A percentile compares a stretch with the other conserved stretches of the same genome.
Evolutionary conservation across 768 basidiomycete species (phyloP).

Genomic region (Glaciozyma antarctica): DNA sequence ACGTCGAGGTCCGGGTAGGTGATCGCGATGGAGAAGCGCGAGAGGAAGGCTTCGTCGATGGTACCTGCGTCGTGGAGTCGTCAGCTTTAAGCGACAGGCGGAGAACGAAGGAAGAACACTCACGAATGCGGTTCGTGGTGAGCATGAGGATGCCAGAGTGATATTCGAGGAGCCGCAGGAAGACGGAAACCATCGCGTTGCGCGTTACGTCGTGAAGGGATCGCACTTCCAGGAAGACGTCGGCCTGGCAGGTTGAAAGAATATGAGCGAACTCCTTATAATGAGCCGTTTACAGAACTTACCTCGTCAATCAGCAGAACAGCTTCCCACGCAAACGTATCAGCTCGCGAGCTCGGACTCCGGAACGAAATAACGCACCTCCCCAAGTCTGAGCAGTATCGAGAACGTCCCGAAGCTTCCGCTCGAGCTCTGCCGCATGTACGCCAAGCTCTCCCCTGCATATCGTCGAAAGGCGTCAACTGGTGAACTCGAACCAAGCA

Average conservation of each 20-base stretch:
- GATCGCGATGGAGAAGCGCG: slow-evolving; percentile 45
- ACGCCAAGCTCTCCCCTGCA: slow-evolving; percentile 54
- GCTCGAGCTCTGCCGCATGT: slow-evolving; percentile 44
- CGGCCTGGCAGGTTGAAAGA: slow-evolving; percentile 40
- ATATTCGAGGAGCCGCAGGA: slow-evolving; percentile 42
- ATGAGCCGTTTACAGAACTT: too few species aligned
- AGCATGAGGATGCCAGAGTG: slow-evolving; percentile 44
- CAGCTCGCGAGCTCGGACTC: not conserved
- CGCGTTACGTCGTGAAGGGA: slow-evolving; percentile 56
- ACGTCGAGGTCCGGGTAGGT: slow-evolving; percentile 54
- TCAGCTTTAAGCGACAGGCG: too few species aligned
- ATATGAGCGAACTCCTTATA: not conserved
- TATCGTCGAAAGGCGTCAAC: slow-evolving; percentile 32
- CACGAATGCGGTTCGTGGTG: slow-evolving; percentile 41
- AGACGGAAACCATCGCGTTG: slow-evolving; percentile 65
- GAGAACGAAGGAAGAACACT: not conserved
- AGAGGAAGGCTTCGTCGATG: slow-evolving; percentile 61
- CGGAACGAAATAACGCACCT: not conserved
- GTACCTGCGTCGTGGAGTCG: slow-evolving; percentile 32
- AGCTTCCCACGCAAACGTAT: slow-evolving; percentile 14
- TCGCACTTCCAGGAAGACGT: slow-evolving; percentile 64
- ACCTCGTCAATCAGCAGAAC: slow-evolving; percentile 14
- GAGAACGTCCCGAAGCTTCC: slow-evolving; percentile 40
- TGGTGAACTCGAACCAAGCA: not conserved
- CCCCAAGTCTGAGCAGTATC: slow-evolving; percentile 31